Conservation (phyloP, 306 rosid genomes). For the Datisca glomerata region DNA sequence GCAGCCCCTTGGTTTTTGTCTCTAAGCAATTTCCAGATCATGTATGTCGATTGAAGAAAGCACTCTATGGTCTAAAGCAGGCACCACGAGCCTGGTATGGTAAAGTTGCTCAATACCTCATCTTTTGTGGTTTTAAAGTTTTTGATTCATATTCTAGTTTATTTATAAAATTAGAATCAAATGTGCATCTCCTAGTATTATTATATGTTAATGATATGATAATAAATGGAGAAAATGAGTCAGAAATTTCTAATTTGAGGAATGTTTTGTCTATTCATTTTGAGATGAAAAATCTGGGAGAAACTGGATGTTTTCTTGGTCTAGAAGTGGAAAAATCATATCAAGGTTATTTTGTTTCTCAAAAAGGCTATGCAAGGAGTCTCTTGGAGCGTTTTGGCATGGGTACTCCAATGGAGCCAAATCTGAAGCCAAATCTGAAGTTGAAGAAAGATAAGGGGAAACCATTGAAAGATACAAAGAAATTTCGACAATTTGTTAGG, state of each 20-base stretch:
- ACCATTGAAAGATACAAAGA: not conserved
- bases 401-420: not conserved
- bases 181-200: not conserved
- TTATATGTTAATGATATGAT: not conserved
- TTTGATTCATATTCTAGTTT: not conserved
- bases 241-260: not conserved
- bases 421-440: too few relatives aligned
- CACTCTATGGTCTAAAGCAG: constrained; percentile 4
- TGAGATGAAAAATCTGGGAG: not conserved
- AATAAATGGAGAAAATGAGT: not conserved
- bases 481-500: not conserved
- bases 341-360: not conserved
- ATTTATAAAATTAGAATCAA: constrained; percentile 4
- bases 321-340: not conserved
- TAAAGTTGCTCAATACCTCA: constrained; percentile 8
- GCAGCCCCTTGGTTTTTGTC: not conserved
- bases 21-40: not conserved
- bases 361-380: not conserved
- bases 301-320: not conserved
- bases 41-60: constrained; percentile 5
- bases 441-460: not conserved
- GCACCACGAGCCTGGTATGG: constrained; percentile 5
- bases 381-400: not conserved
- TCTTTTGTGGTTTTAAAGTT: constrained; percentile 5
- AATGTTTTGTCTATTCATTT: not conserved